Conservation (phyloP, 2,329 filamentous ascomycete genomes). For the Diplocarpon rosae region DNA sequence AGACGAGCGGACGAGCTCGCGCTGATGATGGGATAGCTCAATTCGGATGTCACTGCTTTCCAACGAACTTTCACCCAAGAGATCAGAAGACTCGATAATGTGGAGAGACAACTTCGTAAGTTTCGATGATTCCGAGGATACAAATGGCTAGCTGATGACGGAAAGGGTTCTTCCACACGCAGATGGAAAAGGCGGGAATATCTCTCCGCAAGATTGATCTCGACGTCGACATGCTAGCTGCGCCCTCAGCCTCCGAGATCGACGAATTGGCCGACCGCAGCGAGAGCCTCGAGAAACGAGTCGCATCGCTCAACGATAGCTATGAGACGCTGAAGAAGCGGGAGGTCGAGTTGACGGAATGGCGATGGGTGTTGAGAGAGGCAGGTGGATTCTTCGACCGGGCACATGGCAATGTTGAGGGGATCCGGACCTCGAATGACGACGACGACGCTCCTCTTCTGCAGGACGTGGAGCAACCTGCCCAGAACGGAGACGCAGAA, state of each 20-base stretch:
- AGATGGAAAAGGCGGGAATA: slow-evolving; percentile 91
- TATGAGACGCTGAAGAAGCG: slow-evolving; percentile 98
- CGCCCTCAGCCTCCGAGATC: slow-evolving; percentile 87
- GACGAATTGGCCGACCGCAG: slow-evolving; percentile 90
- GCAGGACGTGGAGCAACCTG: slow-evolving; percentile 83
- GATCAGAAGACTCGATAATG: slow-evolving; percentile 93
- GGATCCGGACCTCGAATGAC: slow-evolving; percentile 83
- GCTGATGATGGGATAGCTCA: slow-evolving; percentile 51
- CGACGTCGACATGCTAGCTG: slow-evolving; percentile 74
- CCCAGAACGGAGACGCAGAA: slow-evolving; percentile 51
- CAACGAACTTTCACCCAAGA: slow-evolving; percentile 97
- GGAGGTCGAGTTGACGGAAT: slow-evolving; percentile 92
- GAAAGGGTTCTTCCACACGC: slow-evolving; percentile 79
- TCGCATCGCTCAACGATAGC: slow-evolving; percentile 89
- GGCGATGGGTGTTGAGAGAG: slow-evolving; percentile 95
- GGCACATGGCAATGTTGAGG: slow-evolving; percentile 90
- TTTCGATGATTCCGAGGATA: slow-evolving; percentile 18
- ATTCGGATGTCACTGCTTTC: slow-evolving; percentile 85
- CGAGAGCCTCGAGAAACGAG: slow-evolving; percentile 82
- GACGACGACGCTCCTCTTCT: slow-evolving; percentile 84
- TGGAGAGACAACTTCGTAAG: slow-evolving; percentile 92
- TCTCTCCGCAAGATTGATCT: slow-evolving; percentile 83
- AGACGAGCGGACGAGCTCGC: neutral
- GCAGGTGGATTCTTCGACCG: slow-evolving; percentile 96
- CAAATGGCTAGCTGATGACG: slow-evolving; percentile 8